Evolutionary conservation across 1,284 basidiomycete species (phyloP).

Genomic region (Microbotryum silenes-acaulis): DNA sequence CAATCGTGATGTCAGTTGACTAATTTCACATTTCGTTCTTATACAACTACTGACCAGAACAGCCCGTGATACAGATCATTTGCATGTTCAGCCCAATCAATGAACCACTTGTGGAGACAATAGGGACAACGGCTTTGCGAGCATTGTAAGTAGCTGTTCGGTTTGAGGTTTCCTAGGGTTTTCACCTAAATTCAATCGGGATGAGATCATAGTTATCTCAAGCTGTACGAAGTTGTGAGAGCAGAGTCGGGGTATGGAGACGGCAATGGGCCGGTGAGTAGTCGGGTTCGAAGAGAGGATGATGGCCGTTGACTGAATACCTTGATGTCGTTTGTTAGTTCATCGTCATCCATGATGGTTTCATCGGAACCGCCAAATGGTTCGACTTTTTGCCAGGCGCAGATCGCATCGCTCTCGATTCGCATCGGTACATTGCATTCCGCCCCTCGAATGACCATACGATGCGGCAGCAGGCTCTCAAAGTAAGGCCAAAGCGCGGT

Average conservation of each 20-base stretch:
- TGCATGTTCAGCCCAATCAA: constrained; percentile 23
- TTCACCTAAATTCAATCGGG: no score
- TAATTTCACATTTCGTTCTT: constrained; percentile 59
- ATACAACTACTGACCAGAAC: constrained; percentile 42
- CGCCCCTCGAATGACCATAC: constrained; percentile 12
- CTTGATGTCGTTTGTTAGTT: not conserved
- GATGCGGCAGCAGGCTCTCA: constrained; percentile 2
- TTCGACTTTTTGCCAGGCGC: constrained; percentile 44
- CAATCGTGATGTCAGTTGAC: constrained; percentile 67
- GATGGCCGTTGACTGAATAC: no score
- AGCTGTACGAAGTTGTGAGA: constrained; percentile 44
- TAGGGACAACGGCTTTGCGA: constrained; percentile 19
- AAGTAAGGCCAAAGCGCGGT: not conserved
- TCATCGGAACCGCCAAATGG: constrained; percentile 24
- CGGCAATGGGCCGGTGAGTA: constrained; percentile 23
- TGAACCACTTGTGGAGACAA: constrained; percentile 9
- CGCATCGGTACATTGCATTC: constrained; percentile 46
- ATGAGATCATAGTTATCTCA: constrained; percentile 21
- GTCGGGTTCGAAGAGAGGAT: no score
- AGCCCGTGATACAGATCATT: constrained; percentile 34
- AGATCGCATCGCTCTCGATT: constrained; percentile 64
- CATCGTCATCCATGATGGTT: constrained; percentile 27
- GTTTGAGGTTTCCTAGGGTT: no score
- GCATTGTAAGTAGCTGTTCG: not conserved
- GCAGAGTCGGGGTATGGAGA: constrained; percentile 47